These are phyloP conservation scores for Eremothecium cymbalariae DNA, from an alignment of 1,139 yeast species.

Conservation along the genomic window DNA sequence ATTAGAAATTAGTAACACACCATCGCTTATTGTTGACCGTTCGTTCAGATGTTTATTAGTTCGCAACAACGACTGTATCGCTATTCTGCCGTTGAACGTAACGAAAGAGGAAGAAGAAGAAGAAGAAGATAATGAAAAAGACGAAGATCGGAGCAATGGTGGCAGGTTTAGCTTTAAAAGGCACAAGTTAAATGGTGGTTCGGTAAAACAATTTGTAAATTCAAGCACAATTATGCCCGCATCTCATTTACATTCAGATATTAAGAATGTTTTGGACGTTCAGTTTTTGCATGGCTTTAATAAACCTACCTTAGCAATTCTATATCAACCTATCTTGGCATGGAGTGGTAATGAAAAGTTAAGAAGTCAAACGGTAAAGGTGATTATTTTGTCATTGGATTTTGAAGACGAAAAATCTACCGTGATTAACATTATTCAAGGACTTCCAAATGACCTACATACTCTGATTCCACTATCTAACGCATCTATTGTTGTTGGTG, in stretches of 20 bases:
- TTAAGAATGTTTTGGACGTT: constrained; percentile 58
- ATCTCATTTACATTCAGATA: constrained; percentile 46
- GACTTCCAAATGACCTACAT: constrained; percentile 70
- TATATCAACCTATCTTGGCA: constrained; percentile 54
- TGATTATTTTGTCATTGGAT: constrained; percentile 20
- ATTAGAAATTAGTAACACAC: constrained; percentile 36
- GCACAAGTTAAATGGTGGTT: constrained; percentile 20
- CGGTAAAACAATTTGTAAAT: constrained; percentile 10
- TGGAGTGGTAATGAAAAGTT: constrained; percentile 59
- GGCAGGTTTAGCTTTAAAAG: too few species aligned
- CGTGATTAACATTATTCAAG: constrained; percentile 24
- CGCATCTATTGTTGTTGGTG: constrained; percentile 65
- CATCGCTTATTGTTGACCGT: constrained; percentile 61
- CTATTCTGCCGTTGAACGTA: constrained; percentile 51
- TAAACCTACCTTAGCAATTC: constrained; percentile 72
- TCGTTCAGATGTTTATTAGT: constrained; percentile 53
- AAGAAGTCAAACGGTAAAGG: constrained; percentile 20
- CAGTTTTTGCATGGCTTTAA: constrained; percentile 63
- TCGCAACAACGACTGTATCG: constrained; percentile 61
- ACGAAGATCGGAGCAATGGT: constrained; percentile 24
- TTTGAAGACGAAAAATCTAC: constrained; percentile 16
- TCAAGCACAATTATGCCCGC: constrained; percentile 44
- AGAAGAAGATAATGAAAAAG: constrained; percentile 32
- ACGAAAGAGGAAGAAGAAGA: constrained; percentile 18
- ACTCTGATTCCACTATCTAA: constrained; percentile 58